Evolutionary conservation across 2,329 filamentous ascomycete genomes (phyloP).

Genomic region (Colletotrichum tofieldiae): DNA sequence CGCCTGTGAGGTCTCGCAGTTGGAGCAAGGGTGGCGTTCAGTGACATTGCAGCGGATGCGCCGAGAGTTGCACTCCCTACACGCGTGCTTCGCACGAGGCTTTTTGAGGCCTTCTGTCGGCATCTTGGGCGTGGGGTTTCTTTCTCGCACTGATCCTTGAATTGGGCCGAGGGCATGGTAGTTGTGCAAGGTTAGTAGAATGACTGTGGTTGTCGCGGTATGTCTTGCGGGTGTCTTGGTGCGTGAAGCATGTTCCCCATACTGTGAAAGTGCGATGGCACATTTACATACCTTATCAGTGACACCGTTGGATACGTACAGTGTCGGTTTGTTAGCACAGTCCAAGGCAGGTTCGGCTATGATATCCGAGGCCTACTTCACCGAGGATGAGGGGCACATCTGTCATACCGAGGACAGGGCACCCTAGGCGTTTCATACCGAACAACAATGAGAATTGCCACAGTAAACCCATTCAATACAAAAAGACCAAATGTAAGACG

Average conservation of each 20-base stretch:
- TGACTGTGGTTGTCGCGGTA: no score
- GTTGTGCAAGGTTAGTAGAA: neutral
- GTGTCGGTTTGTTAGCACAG: neutral
- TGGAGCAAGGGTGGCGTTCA: conserved; percentile 44
- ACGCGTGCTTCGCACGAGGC: conserved; percentile 46
- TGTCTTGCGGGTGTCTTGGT: no score
- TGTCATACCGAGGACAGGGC: no score
- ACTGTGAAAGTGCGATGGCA: neutral
- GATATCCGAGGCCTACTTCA: neutral
- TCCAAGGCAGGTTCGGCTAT: neutral
- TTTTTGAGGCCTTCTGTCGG: conserved; percentile 34
- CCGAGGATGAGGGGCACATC: neutral
- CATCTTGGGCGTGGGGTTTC: neutral
- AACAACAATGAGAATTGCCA: no score
- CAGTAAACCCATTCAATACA: no score
- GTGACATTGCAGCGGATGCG: conserved; percentile 46
- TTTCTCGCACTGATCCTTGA: neutral
- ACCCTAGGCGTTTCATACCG: no score
- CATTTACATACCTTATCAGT: neutral
- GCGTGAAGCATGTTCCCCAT: no score
- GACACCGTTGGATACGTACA: neutral
- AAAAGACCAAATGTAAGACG: no score
- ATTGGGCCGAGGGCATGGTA: neutral
- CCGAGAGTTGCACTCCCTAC: conserved; percentile 45
- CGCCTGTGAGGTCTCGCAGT: conserved; percentile 41